Evolutionary conservation across 225 moss, liverwort and hornwort species (phyloP), one percentile per base, ranked within the genome.

Genomic region (Climacium dendroides): DNA sequence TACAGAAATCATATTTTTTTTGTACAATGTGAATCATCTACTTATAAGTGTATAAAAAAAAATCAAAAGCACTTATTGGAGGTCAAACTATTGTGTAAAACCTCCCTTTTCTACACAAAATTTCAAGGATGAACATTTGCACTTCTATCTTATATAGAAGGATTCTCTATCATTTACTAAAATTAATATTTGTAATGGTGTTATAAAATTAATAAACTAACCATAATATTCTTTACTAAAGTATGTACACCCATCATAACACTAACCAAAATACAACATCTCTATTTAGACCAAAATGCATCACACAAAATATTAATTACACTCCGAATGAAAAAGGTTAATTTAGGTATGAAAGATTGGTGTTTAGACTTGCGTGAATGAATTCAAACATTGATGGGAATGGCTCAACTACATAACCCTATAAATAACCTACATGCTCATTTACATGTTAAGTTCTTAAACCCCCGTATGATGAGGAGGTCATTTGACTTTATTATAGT

Each of bases 341-440:
- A 47, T 29, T 73, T 0, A 18, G 0, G 4, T 47, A 7, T 19
- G 2, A 47, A 73, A 29, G 30, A 30, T 47, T 73, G 4, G 1
- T 0, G 0, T 47, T 72, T 47, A 47, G 6, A 6, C 0, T 0
- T 0, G 11, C 0, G 0, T 29, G 4, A 73, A 29, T 72, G 18
- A 47, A 10, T 0, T 72, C 3, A 45, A 28, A 0, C 45, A 1
- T 17, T 72, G 17, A 5, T n/a, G n/a, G n/a, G 0, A 72, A 17
- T 72, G 3, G 1, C 6, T 72, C 4, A 10, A 45, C 10, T 45
- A 66, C 10, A 22, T 22, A 12, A 37, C 11, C 7, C 7, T 67
- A 17, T 67, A 16, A 19, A 19, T 1, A 48, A 32, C 4, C 1
- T 1, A 47, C 29, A 73, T 48, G 2, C 4, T 30, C 30, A 0